Percentiles rank a stretch among this genome's conserved stretches.
phyloP scores from a whole-genome alignment of 1,284 basidiomycete genomes.

The Microbotryum scabiosae region DNA sequence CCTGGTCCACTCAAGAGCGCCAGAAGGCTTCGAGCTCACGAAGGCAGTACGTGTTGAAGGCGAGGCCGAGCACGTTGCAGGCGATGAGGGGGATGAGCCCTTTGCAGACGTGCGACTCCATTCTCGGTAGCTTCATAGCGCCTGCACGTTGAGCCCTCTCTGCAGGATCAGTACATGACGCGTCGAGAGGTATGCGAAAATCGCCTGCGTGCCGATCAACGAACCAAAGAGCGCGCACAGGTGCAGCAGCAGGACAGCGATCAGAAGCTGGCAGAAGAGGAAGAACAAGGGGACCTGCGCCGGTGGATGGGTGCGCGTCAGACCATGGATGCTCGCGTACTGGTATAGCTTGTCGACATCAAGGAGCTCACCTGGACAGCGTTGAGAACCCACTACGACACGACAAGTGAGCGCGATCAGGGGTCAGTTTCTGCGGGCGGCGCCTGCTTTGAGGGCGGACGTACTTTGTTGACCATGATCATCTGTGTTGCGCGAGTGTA shows the following conservation, averaged over 20 bases:
- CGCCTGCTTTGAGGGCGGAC: not conserved
- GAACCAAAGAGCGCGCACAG: conserved; percentile 54
- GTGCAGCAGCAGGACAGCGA: conserved; percentile 66
- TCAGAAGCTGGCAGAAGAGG: conserved; percentile 66
- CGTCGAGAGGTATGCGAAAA: conserved; percentile 32
- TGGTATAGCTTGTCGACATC: not conserved
- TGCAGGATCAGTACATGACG: not conserved
- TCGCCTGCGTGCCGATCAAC: conserved; percentile 42
- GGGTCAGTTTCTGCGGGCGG: not conserved
- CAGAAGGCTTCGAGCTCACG: conserved; percentile 12
- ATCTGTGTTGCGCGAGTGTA: conserved; percentile 12
- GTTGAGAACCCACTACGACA: conserved; percentile 29
- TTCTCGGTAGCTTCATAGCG: conserved; percentile 33
- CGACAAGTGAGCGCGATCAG: conserved; percentile 48
- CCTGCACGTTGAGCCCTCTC: not conserved
- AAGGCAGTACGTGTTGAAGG: conserved; percentile 80
- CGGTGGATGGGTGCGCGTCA: conserved; percentile 50
- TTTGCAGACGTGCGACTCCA: conserved; percentile 57
- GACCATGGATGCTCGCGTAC: conserved; percentile 66
- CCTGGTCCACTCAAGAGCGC: not conserved
- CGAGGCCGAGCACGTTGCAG: conserved; percentile 69
- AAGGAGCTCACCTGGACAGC: conserved; percentile 22
- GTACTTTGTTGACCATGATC: conserved; percentile 37
- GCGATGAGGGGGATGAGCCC: conserved; percentile 62
- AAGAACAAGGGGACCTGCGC: conserved; percentile 64